Evolutionary conservation across 352 stramenopile species (phyloP), one percentile per base, ranked within the genome.

Genomic region (Pythium dissotocum): DNA sequence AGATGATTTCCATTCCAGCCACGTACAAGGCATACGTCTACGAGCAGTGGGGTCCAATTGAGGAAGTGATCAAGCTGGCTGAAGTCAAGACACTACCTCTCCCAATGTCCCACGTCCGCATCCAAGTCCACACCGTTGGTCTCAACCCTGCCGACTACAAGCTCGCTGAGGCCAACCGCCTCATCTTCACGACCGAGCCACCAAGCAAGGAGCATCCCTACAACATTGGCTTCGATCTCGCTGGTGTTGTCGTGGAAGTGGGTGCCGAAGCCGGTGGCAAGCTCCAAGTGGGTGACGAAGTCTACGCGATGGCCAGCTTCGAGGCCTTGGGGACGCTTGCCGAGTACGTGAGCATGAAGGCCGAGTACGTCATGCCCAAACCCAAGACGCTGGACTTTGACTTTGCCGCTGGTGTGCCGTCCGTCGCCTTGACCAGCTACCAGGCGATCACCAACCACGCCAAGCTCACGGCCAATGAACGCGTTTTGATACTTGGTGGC

Each of bases 281-380:
- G 10, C 77, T 58, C 58, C 32, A 49, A 16, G n/a, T 65, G 4
- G 58, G 58, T 2, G 58, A 65, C 10, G 61, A 54, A 13, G 52
- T 69, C 0, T 60, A 73, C 36, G 77, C 52, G 6, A 77, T 78
- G 58, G 26, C 49, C 0, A 59, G 38, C 0, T 36, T 60, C 18
- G 38, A 33, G 0, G 7, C 68, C 0, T 60, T 60, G 28, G 63
- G 63, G 0, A 32, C 72, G 2, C 71, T 87, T 24, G 79, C 68
- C 57, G 79, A 87, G 65, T 87, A 82, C 40, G 42, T 80, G 8
- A 63, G 59, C 32, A 13, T 79, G 16, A 70, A 69, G 12, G 64
- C 58, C 3, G 32, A 76, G 59, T 32, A 61, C 9, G 58, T 87
- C 26, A 63, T 69, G 18, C 62, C 18, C 63, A 88, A 88, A 63